Base-by-base conservation (phyloP, 306 rosid species). In the Datisca glomerata region DNA sequence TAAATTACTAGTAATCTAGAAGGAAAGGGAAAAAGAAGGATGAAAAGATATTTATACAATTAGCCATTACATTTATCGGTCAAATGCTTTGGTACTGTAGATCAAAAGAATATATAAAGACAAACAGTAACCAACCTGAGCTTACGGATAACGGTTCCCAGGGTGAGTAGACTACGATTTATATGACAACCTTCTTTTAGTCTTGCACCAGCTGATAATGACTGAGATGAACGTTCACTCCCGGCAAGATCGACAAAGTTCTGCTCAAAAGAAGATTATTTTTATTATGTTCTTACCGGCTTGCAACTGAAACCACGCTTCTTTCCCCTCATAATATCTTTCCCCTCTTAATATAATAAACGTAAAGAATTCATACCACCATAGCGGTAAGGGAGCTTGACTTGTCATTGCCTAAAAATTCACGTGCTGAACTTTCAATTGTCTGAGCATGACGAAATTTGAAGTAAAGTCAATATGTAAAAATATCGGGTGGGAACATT, bases 391-490 rank as follows among this genome's bases (percentile, higher is more conserved):
- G 73, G 51, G 89, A 69, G 40, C 93, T 68, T 34, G 85, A 77
- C 69, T 85, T 80, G 38, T 70, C 93, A 53, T 85, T 85, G 70
- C 81, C 87, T 49, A 85, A 56, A 78, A 85, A 85, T 49, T 85
- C 96, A 6, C 75, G 67, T 22, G 96, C 93, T 34, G 96, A 80
- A 67, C 96, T 85, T 72, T 85, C 96, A 13, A 85, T 69, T 39
- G 79, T 77, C 96, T 85, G 68, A 67, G 74, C 58, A 43, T 32
- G 53, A 51, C 41, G 18, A 64, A 35, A 43, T 49, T 31, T 32
- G 25, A 53, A 41, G 49, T 21, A 40, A 7, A 22, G 19, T 58
- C 40, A 28, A 27, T 4, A 27, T 27, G 31, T 27, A 7, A 27
- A 4, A 27, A 27, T 4, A 7, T 27, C 7, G 31, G 31, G 31